phyloP scores from a whole-genome alignment of 805 yeast species.

The Cyberlindnera saturnus region DNA sequence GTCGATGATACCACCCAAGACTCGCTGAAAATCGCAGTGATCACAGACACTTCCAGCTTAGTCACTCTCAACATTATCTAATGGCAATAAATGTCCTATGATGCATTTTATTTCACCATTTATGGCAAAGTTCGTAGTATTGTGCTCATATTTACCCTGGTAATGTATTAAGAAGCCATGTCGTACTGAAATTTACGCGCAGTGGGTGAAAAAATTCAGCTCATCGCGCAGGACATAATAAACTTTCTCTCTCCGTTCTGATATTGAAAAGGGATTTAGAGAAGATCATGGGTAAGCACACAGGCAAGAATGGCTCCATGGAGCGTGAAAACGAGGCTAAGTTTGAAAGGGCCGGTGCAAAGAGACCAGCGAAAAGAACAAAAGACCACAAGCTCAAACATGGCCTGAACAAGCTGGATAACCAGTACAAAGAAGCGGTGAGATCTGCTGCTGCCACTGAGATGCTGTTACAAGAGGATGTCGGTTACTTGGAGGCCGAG shows the following conservation, averaged over 20 bases:
- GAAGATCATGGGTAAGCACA: conserved; percentile 18
- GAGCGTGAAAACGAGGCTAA: conserved; percentile 26
- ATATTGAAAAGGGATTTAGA: neutral
- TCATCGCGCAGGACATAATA: neutral
- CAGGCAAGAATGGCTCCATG: conserved; percentile 21
- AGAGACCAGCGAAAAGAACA: conserved; percentile 26
- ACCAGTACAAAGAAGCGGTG: conserved; percentile 72
- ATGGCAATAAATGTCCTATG: neutral
- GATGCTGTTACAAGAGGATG: conserved; percentile 73
- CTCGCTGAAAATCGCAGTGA: conserved; percentile 5
- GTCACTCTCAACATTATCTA: conserved; percentile 3
- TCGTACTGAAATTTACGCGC: conserved; percentile 5
- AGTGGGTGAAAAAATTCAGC: neutral
- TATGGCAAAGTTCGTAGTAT: no score
- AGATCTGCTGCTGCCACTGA: conserved; percentile 83
- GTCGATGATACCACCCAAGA: conserved; percentile 10
- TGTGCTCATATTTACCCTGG: no score
- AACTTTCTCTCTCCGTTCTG: neutral
- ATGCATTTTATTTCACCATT: no score
- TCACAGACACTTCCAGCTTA: conserved; percentile 4
- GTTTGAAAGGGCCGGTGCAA: conserved; percentile 26
- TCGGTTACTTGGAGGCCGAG: conserved; percentile 88
- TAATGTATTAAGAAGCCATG: no score
- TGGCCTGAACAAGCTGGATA: conserved; percentile 61
- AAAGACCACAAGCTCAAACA: conserved; percentile 60